Evolutionary conservation across 2,329 filamentous ascomycete genomes (phyloP), one percentile per base, ranked within the genome.

Genomic region (Monosporascus ibericus): DNA sequence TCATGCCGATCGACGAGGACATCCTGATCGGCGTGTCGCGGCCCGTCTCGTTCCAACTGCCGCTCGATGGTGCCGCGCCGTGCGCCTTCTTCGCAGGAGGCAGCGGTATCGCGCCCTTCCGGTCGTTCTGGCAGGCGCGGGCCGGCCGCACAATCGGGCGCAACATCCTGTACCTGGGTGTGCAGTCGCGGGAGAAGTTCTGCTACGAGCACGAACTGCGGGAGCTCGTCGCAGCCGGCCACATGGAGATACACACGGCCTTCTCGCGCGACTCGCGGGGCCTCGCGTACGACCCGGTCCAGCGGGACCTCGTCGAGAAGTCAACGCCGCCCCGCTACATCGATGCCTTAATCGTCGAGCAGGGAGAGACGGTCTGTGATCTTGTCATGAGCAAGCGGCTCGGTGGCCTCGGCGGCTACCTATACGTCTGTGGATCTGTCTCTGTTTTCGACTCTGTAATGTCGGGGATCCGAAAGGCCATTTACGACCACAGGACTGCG

Each of bases 321-420:
- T 69, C 72, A 22, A 78, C 71, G 14, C 65, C 74, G 1, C 73
- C 78, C 11, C 71, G 78, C 3, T 80, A 81, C 53, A 79, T 81
- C 22, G 77, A 81, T 55, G 64, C 68, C 1, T 58, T 79, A 4
- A 79, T 81, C 24, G 68, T 75, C 0, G 76, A 80, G 54, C 76
- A 80, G 57, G 75, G 76, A 0, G 70, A 71, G 0, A 72, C 69
- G 0, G 71, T 81, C 7, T 79, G 76, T 30, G 78, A 81, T 49
- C 67, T 81, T 17, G 75, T 80, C 50, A 80, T 81, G 76, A 77
- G 74, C 0, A 81, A 80, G 65, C 78, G 76, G 44, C 76, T 79
- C 46, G 78, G 78, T 4, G 77, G 77, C 0, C 64, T 75, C 1
- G 74, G 73, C 17, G 74, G 73, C 0, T 72, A 77, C 50, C 65